Evolutionary conservation across 192 early-diverging fungal genomes (phyloP).

Genomic region (Obelidium mucronatum): DNA sequence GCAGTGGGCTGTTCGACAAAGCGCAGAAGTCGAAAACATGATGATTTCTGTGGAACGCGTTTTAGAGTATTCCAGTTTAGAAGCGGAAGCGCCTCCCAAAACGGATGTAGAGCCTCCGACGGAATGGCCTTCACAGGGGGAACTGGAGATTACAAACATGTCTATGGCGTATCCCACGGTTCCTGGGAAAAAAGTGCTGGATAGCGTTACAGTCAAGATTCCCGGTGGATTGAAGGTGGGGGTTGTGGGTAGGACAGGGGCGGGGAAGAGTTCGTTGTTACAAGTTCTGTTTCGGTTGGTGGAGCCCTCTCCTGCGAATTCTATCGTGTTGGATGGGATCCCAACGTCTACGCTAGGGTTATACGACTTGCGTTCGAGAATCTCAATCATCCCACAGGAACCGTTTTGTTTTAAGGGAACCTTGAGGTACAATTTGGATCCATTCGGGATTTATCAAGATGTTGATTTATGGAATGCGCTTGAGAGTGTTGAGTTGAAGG

Average conservation of each 20-base stretch:
- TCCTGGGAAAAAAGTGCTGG: constrained; percentile 48
- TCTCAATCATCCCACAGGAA: constrained; percentile 64
- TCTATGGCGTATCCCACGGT: constrained; percentile 53
- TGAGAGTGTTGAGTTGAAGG: constrained; percentile 49
- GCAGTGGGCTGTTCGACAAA: constrained; percentile 57
- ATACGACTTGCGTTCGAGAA: constrained; percentile 58
- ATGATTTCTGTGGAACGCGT: constrained; percentile 74
- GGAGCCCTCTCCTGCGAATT: constrained; percentile 62
- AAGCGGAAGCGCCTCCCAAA: constrained; percentile 52
- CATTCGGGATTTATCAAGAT: constrained; percentile 65
- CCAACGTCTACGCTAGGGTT: constrained; percentile 65
- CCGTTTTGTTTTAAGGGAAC: constrained; percentile 66
- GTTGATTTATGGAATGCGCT: constrained; percentile 68
- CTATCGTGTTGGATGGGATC: constrained; percentile 73
- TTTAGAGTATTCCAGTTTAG: constrained; percentile 61
- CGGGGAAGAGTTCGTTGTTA: constrained; percentile 70
- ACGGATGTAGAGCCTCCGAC: constrained; percentile 36
- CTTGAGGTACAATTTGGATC: constrained; percentile 78
- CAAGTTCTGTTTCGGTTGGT: constrained; percentile 69
- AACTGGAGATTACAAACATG: constrained; percentile 61
- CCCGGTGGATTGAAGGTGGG: constrained; percentile 73
- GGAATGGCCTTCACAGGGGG: constrained; percentile 65
- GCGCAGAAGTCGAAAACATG: constrained; percentile 56
- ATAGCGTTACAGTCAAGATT: constrained; percentile 65
- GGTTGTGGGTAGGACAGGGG: constrained; percentile 82